Evolutionary conservation across 2,329 filamentous ascomycete genomes (phyloP).

Genomic region (Neopestalotiopsis clavispora): DNA sequence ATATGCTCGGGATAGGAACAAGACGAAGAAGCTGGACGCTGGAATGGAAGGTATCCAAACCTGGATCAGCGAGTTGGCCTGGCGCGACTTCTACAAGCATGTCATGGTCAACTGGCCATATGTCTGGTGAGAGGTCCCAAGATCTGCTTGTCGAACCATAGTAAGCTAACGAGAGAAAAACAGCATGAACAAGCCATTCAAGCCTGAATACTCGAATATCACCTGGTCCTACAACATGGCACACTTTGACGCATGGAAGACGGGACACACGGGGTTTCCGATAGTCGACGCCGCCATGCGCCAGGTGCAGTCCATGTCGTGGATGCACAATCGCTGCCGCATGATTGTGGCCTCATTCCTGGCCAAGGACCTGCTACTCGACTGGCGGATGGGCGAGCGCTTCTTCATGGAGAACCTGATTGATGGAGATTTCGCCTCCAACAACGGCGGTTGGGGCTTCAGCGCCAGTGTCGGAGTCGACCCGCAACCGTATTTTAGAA

Average conservation of each 20-base stretch:
- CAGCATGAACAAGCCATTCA: slow-evolving; percentile 68
- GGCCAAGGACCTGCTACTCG: slow-evolving; percentile 78
- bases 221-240: slow-evolving; percentile 77
- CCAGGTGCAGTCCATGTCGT: slow-evolving; percentile 70
- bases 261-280: slow-evolving; percentile 78
- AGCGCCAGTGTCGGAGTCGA: slow-evolving; percentile 65
- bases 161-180: neutral
- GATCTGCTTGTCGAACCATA: neutral
- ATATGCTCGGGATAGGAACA: slow-evolving; percentile 55
- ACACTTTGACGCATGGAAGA: slow-evolving; percentile 75
- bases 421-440: slow-evolving; percentile 80
- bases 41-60: slow-evolving; percentile 68
- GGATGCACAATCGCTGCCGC: slow-evolving; percentile 84
- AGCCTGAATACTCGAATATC: slow-evolving; percentile 83
- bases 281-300: slow-evolving; percentile 89
- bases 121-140: slow-evolving; percentile 59
- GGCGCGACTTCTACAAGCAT: slow-evolving; percentile 89
- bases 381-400: slow-evolving; percentile 82
- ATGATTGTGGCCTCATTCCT: slow-evolving; percentile 87
- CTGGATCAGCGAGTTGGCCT: slow-evolving; percentile 85
- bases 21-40: slow-evolving; percentile 66
- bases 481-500: slow-evolving; percentile 87
- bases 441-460: slow-evolving; percentile 69
- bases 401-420: slow-evolving; percentile 84
- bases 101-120: slow-evolving; percentile 87